These are phyloP conservation scores for Apiotrichum akiyoshidainum DNA, from an alignment of 1,284 basidiomycete species.

Conservation along the genomic window DNA sequence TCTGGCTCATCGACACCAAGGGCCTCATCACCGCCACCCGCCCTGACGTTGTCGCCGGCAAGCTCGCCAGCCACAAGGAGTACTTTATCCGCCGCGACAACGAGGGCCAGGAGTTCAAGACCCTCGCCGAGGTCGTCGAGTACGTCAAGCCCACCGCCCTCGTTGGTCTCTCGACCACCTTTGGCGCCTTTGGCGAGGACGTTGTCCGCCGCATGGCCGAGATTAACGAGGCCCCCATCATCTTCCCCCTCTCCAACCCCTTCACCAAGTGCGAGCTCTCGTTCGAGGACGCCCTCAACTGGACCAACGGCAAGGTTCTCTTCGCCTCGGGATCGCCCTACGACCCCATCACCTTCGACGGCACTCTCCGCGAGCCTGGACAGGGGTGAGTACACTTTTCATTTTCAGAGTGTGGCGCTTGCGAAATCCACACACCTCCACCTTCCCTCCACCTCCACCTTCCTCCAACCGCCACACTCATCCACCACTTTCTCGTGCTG, in stretches of 20 bases:
- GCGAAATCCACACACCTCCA: not conserved
- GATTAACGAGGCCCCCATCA: slow-evolving; percentile 73
- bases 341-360: slow-evolving; percentile 60
- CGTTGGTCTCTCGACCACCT: slow-evolving; percentile 83
- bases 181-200: slow-evolving; percentile 72
- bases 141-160: slow-evolving; percentile 88
- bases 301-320: slow-evolving; percentile 61
- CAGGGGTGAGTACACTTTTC: slow-evolving; percentile 69
- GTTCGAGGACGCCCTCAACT: slow-evolving; percentile 76
- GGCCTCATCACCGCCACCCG: slow-evolving; percentile 73
- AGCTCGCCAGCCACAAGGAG: slow-evolving; percentile 75
- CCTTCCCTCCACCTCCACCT: not conserved
- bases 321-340: slow-evolving; percentile 93
- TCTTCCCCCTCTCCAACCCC: slow-evolving; percentile 96
- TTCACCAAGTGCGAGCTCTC: slow-evolving; percentile 68
- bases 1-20: slow-evolving; percentile 79
- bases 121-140: slow-evolving; percentile 75
- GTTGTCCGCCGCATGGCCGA: slow-evolving; percentile 80
- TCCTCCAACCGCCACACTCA: not conserved
- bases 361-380: slow-evolving; percentile 68
- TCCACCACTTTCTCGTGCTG: slow-evolving; percentile 39
- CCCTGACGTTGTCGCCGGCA: slow-evolving; percentile 56
- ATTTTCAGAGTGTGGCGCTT: slow-evolving; percentile 5
- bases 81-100: slow-evolving; percentile 79
- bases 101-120: slow-evolving; percentile 66